Evolutionary conservation across 202 grass and related monocot species (phyloP), one percentile per base, ranked within the genome.

Genomic region (Eragrostis tef): DNA sequence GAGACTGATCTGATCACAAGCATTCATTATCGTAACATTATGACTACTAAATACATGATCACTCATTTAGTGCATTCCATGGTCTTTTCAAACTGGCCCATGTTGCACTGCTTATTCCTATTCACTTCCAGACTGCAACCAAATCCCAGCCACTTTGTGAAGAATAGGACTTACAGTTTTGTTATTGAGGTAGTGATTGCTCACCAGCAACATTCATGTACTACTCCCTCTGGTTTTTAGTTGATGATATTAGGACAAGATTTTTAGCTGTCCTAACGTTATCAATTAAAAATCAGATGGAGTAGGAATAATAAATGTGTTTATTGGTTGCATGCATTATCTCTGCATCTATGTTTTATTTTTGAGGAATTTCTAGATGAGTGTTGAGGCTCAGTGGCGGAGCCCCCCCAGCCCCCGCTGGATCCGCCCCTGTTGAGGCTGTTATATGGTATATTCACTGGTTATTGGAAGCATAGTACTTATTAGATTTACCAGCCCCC

Each of bases 261-360:
- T 31, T 31, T 31, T 31, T 31, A 31, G 29, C 29, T 3, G 3
- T 31, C 29, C 29, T 31, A 31, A 31, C 3, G 29, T 31, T 31
- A 31, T 31, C 3, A 31, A 31, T 31, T 31, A 31, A 31, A 3
- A 31, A 31, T 3, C 29, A 3, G n/a, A n/a, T n/a, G n/a, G n/a
- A n/a, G 29, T 31, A 2, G 29, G 29, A 31, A 31, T 31, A 31
- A 68, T 19, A 41, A 25, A 73, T 22, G 11, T 16, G 56, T 7
- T 58, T 6, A 43, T 61, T 71, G 25, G 9, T 41, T 67, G n/a
- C 61, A 73, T 68, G 70, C 60, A 80, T 64, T 57, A 64, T 29
- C 34, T 51, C 15, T 64, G 72, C 46, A 72, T 71, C 54, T 75
- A 85, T 85, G 68, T 31, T 31, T 31, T 31, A 2, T 31, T 31